Percentiles rank a stretch among this genome's conserved stretches.
These are phyloP conservation scores for Fraxinus dipetala DNA, from an alignment of 305 asterid species.

Conservation along the genomic window DNA sequence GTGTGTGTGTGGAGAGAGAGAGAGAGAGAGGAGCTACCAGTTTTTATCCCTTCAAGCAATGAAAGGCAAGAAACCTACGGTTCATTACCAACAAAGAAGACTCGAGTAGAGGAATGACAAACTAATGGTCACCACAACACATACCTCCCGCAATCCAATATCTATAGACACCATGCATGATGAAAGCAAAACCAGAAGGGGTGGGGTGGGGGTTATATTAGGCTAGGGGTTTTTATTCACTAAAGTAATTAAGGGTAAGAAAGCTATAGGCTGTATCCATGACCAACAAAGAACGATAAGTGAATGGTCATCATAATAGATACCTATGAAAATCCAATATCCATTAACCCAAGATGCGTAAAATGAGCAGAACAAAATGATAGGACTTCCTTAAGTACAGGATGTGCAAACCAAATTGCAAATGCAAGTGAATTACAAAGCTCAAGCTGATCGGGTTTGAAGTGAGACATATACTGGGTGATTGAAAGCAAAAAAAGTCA, in stretches of 20 bases:
- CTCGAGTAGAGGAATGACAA: neutral
- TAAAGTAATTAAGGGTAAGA: neutral
- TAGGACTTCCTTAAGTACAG: neutral
- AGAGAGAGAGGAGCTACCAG: neutral
- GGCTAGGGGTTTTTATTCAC: neutral
- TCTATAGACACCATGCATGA: neutral
- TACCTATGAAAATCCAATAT: neutral
- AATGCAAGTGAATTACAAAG: neutral
- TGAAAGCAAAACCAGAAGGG: neutral
- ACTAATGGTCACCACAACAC: neutral
- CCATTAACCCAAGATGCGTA: neutral
- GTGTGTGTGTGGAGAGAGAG: neutral
- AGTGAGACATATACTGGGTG: neutral
- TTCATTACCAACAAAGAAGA: neutral
- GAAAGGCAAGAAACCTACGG: neutral
- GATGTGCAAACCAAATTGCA: neutral
- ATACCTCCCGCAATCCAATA: neutral
- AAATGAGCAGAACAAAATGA: neutral
- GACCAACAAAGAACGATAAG: neutral
- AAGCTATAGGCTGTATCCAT: neutral
- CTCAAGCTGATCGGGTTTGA: neutral
- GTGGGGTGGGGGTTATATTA: neutral
- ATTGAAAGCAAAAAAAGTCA: neutral
- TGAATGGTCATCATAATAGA: neutral
- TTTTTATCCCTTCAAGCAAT: neutral